Evolutionary conservation across 352 stramenopile genomes (phyloP).

Genomic region (Phytopythium mirpurense): DNA sequence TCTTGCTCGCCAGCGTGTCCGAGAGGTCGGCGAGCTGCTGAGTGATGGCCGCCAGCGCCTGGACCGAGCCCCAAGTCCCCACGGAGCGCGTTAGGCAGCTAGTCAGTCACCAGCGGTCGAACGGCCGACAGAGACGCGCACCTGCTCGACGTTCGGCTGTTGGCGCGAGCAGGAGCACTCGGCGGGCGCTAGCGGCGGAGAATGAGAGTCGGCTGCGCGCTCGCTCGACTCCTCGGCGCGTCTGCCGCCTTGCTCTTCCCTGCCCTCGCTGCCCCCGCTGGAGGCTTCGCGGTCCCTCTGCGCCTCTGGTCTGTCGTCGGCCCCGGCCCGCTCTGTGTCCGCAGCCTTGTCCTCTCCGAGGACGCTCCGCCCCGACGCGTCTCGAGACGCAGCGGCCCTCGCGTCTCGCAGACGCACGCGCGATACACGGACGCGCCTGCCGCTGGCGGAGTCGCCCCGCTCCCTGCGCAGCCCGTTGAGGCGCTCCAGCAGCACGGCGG

Average conservation of each 20-base stretch:
- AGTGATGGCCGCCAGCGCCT: slow-evolving; percentile 21
- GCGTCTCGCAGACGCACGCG: background rate
- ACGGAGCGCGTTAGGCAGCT: background rate
- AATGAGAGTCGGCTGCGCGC: background rate
- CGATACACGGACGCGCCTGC: background rate
- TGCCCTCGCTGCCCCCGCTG: background rate
- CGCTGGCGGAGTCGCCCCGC: background rate
- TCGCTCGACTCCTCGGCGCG: background rate
- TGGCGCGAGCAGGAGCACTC: background rate
- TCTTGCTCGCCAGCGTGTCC: slow-evolving; percentile 23
- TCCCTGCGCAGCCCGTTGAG: slow-evolving; percentile 5
- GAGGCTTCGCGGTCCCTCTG: background rate
- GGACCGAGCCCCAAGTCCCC: background rate
- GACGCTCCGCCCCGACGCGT: background rate
- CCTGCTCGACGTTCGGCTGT: background rate
- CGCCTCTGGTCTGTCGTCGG: background rate
- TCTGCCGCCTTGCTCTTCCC: background rate
- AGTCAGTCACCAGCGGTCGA: background rate
- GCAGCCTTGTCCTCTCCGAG: background rate
- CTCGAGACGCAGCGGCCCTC: no score
- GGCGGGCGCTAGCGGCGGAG: background rate
- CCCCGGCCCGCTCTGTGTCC: no score
- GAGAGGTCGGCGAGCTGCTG: slow-evolving; percentile 29
- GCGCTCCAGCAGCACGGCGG: slow-evolving; percentile 29
- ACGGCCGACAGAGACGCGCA: background rate